Percentiles rank a stretch among this genome's conserved stretches.
These are phyloP conservation scores for Populus hybrid DNA, from an alignment of 441 rosid species.

Conservation along the genomic window DNA sequence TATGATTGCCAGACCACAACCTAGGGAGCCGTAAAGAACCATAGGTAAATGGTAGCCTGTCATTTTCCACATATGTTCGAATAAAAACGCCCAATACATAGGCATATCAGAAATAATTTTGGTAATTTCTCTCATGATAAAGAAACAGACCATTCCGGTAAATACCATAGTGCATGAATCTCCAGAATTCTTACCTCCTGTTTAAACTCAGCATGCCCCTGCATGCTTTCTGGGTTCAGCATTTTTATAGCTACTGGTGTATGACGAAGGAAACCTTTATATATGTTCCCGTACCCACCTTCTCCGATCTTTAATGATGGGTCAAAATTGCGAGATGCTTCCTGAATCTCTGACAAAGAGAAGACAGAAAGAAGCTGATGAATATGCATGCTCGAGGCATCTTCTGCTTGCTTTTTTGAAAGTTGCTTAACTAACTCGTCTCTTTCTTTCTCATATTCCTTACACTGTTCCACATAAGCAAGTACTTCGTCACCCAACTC, in stretches of 20 bases:
- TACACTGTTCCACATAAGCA: constrained; percentile 71
- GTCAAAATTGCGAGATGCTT: constrained; percentile 70
- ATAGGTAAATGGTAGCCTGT: background rate
- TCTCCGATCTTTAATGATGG: constrained; percentile 75
- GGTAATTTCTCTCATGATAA: background rate
- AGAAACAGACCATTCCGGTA: background rate
- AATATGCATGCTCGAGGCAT: constrained; percentile 36
- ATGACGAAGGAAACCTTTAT: constrained; percentile 62
- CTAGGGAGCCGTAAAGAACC: background rate
- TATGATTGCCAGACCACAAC: background rate
- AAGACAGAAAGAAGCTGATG: constrained; percentile 71
- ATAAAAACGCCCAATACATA: background rate
- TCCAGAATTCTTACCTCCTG: constrained; percentile 61
- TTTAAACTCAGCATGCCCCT: constrained; percentile 84
- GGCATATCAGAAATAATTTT: background rate
- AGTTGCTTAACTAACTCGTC: constrained; percentile 81
- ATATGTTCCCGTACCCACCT: constrained; percentile 94
- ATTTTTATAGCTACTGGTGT: constrained; percentile 80
- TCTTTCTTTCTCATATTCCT: constrained; percentile 59
- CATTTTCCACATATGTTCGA: background rate
- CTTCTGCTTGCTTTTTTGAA: constrained; percentile 53
- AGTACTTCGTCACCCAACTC: constrained; percentile 77
- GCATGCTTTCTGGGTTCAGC: constrained; percentile 67
- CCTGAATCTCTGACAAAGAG: constrained; percentile 67
- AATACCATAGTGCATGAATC: background rate